phyloP scores from a whole-genome alignment of 2,329 filamentous ascomycete species.

The Hysterium pulicare region DNA sequence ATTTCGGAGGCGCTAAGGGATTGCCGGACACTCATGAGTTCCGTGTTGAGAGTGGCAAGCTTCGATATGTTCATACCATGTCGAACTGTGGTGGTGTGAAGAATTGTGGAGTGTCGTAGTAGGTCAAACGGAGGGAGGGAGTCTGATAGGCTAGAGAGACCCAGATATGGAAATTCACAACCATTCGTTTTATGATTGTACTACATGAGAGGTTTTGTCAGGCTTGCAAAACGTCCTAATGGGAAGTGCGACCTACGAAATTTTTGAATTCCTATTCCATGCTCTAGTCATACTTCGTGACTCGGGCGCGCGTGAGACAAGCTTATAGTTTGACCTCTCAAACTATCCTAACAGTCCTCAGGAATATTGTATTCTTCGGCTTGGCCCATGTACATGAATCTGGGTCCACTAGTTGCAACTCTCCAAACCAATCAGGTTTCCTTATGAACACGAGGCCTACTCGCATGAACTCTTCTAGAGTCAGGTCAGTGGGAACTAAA shows the following conservation, averaged over 20 bases:
- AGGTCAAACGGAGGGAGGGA: too few species aligned
- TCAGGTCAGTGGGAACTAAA: neutral
- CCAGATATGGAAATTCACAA: too few species aligned
- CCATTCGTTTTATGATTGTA: too few species aligned
- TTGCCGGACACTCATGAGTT: conserved; percentile 2
- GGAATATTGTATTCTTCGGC: neutral
- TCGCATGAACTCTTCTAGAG: neutral
- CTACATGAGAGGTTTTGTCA: too few species aligned
- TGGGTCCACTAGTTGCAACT: neutral
- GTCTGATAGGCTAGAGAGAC: too few species aligned
- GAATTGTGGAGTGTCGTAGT: neutral
- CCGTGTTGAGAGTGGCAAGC: neutral
- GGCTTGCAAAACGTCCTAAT: too few species aligned
- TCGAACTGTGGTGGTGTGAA: neutral
- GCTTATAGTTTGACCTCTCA: neutral
- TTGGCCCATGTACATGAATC: neutral
- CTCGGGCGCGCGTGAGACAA: too few species aligned
- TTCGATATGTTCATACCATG: conserved; percentile 3
- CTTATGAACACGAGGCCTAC: neutral
- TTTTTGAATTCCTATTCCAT: too few species aligned
- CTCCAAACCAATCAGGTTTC: neutral
- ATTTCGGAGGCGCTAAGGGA: neutral
- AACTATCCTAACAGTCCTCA: neutral
- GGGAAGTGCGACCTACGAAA: too few species aligned
- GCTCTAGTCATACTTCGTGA: too few species aligned